These are phyloP conservation scores for Neoarthrinium moseri DNA, from an alignment of 2,329 filamentous ascomycete genomes.

Conservation along the genomic window DNA sequence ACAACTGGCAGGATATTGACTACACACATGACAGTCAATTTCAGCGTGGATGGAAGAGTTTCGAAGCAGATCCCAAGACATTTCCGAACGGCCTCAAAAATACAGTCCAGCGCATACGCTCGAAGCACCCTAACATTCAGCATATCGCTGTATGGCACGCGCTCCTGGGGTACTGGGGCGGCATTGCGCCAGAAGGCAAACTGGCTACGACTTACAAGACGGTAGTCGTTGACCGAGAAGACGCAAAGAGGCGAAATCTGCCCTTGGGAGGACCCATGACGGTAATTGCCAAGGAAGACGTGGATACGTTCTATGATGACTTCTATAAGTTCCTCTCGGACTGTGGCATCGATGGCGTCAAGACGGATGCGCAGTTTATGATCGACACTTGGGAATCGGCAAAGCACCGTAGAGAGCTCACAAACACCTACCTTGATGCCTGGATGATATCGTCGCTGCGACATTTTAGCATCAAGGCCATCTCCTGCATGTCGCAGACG, in stretches of 20 bases:
- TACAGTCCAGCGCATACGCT: constrained; percentile 67
- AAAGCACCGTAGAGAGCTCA: constrained; percentile 68
- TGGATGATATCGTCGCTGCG: constrained; percentile 78
- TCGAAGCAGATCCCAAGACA: constrained; percentile 77
- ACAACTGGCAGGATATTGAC: constrained; percentile 88
- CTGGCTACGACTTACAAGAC: constrained; percentile 81
- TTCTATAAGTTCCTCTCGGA: constrained; percentile 81
- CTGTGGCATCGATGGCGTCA: constrained; percentile 80
- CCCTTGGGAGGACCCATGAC: constrained; percentile 65
- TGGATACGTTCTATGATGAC: constrained; percentile 78
- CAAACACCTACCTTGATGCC: constrained; percentile 75
- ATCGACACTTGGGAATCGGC: constrained; percentile 73
- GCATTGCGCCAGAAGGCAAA: constrained; percentile 71
- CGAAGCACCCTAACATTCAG: constrained; percentile 68
- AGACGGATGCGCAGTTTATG: constrained; percentile 91
- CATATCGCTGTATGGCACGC: constrained; percentile 96
- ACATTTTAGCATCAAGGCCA: constrained; percentile 74
- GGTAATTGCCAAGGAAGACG: constrained; percentile 72
- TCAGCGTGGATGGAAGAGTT: constrained; percentile 70
- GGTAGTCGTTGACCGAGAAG: constrained; percentile 51
- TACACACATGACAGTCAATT: constrained; percentile 49
- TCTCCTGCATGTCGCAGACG: constrained; percentile 93
- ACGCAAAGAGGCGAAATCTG: constrained; percentile 43
- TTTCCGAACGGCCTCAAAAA: constrained; percentile 81
- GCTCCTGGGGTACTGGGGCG: constrained; percentile 85